Evolutionary conservation across 1,139 yeast species (phyloP).

Genomic region (Debaryomyces subglobosus): DNA sequence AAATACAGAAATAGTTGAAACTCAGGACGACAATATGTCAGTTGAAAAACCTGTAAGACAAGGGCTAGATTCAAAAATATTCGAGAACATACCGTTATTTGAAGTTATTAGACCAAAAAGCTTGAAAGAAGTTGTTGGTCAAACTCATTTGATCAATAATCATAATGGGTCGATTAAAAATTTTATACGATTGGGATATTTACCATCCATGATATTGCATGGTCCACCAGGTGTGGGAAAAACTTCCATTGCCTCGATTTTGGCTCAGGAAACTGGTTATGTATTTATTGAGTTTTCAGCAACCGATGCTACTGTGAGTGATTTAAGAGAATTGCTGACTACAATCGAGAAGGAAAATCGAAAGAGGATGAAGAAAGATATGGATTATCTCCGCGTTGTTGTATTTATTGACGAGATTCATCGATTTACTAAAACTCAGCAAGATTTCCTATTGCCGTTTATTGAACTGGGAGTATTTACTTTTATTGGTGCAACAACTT

Average conservation of each 20-base stretch:
- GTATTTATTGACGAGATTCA: slow-evolving; percentile 51
- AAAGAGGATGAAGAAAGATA: slow-evolving; percentile 17
- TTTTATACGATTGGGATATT: slow-evolving; percentile 38
- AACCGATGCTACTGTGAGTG: slow-evolving; percentile 37
- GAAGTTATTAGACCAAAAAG: slow-evolving; percentile 32
- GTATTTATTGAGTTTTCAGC: slow-evolving; percentile 46
- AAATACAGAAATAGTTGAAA: background rate
- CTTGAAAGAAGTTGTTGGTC: slow-evolving; percentile 40
- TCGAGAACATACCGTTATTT: slow-evolving; percentile 20
- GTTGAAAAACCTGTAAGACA: background rate
- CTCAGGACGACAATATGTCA: background rate
- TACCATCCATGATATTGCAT: slow-evolving; percentile 47
- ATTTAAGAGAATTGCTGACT: slow-evolving; percentile 30
- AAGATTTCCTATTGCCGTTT: slow-evolving; percentile 45
- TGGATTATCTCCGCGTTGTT: slow-evolving; percentile 29
- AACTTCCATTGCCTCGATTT: slow-evolving; percentile 44
- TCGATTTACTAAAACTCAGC: slow-evolving; percentile 42
- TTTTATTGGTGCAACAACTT: slow-evolving; percentile 51
- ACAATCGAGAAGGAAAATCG: slow-evolving; percentile 28
- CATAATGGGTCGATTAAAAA: slow-evolving; percentile 33
- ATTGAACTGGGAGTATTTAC: slow-evolving; percentile 44
- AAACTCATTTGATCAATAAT: slow-evolving; percentile 33
- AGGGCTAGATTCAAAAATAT: background rate
- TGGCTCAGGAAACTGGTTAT: slow-evolving; percentile 38
- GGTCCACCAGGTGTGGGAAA: slow-evolving; percentile 56